These are phyloP conservation scores for Pseudofabraea citricarpa DNA, from an alignment of 2,329 filamentous ascomycete genomes.

Conservation along the genomic window DNA sequence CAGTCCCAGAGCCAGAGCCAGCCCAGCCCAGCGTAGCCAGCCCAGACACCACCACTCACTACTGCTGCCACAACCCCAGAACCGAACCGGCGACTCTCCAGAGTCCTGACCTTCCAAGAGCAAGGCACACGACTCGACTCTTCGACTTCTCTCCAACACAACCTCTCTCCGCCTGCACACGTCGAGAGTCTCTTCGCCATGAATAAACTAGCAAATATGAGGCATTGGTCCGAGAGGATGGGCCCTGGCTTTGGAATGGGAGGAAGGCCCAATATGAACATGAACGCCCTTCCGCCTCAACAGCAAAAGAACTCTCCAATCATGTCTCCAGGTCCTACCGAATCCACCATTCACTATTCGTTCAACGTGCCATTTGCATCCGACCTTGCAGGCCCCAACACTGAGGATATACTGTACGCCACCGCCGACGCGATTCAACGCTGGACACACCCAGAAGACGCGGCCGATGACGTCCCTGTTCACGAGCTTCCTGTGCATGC, in stretches of 20 bases:
- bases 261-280: constrained; percentile 40
- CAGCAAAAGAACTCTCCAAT: constrained; percentile 54
- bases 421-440: constrained; percentile 81
- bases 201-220: constrained; percentile 69
- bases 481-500: constrained; percentile 90
- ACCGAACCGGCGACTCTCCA: constrained; percentile 1
- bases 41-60: too few relatives aligned
- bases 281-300: constrained; percentile 45
- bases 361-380: constrained; percentile 98
- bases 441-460: constrained; percentile 90
- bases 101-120: constrained; percentile 8
- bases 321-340: constrained; percentile 65
- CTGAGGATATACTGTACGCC: constrained; percentile 91
- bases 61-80: neutral
- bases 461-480: constrained; percentile 76
- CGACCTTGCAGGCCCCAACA: constrained; percentile 85
- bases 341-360: constrained; percentile 81
- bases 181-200: constrained; percentile 38
- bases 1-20: too few relatives aligned
- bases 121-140: constrained; percentile 5
- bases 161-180: constrained; percentile 2
- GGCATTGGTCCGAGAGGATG: constrained; percentile 68
- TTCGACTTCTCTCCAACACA: constrained; percentile 5
- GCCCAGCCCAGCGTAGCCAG: too few relatives aligned
- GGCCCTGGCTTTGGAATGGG: constrained; percentile 62